Base-by-base conservation (phyloP, 768 basidiomycete species). In the Erythrobasidium yunnanense region DNA sequence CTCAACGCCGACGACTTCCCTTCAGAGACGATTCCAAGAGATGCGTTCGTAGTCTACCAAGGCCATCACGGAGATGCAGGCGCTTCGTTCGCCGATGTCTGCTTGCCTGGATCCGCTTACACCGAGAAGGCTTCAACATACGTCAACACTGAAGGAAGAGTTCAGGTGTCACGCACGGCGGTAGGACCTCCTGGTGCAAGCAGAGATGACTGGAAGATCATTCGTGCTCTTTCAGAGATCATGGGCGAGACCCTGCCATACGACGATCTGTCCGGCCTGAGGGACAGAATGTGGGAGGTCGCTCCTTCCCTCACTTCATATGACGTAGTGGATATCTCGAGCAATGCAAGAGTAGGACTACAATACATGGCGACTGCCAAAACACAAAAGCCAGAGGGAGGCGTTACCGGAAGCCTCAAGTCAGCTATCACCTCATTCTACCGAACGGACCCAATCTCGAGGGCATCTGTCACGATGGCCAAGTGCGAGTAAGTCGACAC, bases 41-140 rank as follows among this genome's bases (percentile, higher is more conserved):
- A 90, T 71, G 90, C 93, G 2, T 97, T 97, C 73, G 92, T 97
- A 50, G 93, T 99, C 15, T 99, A 99, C 77, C 95, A 97, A 74
- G 95, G 95, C 34, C 92, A 96, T 76, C 95, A 99, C 74, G 95
- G 95, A 72, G 95, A 99, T 76, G 80, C 89, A 60, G 93, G 95
- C 34, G 95, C 95, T 1, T 88, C 90, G 72, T 84, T 91, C 23
- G 95, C 95, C n/a, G 95, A 99, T 74, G 90, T 97, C 66, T 89
- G 88, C 75, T 79, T 97, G 18, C 95, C 95, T 17, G 89, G 82
- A 6, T 83, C 86, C 17, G 95, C 95, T 1, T 96, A 95, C 78
- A 97, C 93, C 1, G 95, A 97, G 79, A 87, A 87, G 72, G 80
- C 83, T 6, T 81, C 81, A 52, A 96, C 91, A 0, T 97, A 92